Percentiles rank a stretch among this genome's conserved stretches.
Conservation (phyloP, 176 grass and related monocot genomes). For the Avena sativa region DNA sequence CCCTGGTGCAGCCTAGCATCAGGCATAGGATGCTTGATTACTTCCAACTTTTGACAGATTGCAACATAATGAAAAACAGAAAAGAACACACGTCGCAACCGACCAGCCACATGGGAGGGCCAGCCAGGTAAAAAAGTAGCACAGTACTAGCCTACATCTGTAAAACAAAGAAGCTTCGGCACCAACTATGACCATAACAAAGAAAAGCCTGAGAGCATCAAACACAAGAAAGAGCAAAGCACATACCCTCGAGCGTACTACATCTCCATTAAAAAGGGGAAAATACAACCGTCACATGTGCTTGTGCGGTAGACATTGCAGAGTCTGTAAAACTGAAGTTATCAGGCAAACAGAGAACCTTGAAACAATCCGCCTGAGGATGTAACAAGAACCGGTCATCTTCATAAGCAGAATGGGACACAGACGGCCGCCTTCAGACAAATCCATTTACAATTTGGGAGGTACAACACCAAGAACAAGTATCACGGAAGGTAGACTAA, state of each 20-base stretch:
- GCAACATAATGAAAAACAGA: not conserved
- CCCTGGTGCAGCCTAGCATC: not conserved
- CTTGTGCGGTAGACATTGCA: not conserved
- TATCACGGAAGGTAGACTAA: conserved; percentile 33
- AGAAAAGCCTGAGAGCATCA: conserved; percentile 30
- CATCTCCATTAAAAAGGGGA: conserved; percentile 31
- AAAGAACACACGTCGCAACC: not conserved
- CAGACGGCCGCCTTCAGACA: not conserved
- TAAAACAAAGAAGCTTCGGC: conserved; percentile 38
- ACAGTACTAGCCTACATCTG: not conserved
- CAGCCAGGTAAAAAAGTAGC: conserved; percentile 18
- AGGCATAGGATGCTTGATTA: not conserved
- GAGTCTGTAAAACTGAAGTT: not conserved
- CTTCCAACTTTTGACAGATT: not conserved
- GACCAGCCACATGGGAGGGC: not conserved
- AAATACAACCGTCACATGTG: conserved; percentile 27
- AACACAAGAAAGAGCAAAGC: conserved; percentile 41
- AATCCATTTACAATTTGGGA: conserved; percentile 50
- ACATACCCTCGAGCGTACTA: conserved; percentile 6
- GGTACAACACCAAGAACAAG: conserved; percentile 5
- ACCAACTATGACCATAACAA: conserved; percentile 30
- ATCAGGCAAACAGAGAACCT: conserved; percentile 29
- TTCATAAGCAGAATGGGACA: not conserved
- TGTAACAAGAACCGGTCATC: not conserved
- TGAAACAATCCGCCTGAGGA: not conserved